Evolutionary conservation across 140 eudicot genomes (phyloP).

Genomic region (Artemisia princeps): DNA sequence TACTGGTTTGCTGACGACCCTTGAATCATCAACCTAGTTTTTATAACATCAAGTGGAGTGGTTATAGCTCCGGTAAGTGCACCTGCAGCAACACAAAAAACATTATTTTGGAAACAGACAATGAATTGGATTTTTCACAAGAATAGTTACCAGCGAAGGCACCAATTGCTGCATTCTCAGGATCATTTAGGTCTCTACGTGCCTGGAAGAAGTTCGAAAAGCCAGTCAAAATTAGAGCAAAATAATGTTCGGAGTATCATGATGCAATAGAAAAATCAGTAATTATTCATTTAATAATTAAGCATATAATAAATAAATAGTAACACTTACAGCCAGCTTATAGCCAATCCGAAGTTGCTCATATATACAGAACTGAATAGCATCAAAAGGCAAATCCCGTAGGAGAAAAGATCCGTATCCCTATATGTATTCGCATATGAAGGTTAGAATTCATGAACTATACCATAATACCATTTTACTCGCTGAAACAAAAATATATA

Average conservation of each 20-base stretch:
- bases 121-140: background rate
- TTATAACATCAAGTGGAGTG: constrained; percentile 93
- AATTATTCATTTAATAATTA: constrained; percentile 7
- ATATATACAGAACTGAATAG: constrained; percentile 91
- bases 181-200: constrained; percentile 80
- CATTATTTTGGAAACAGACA: background rate
- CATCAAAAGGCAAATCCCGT: constrained; percentile 97
- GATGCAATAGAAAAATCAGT: constrained; percentile 7
- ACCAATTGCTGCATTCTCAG: constrained; percentile 91
- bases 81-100: constrained; percentile 34
- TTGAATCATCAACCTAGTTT: constrained; percentile 89
- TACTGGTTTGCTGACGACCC: constrained; percentile 79
- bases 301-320: background rate
- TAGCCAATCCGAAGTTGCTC: constrained; percentile 95
- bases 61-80: constrained; percentile 95
- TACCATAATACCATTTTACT: background rate
- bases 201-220: constrained; percentile 45
- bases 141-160: constrained; percentile 81
- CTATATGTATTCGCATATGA: constrained; percentile 29
- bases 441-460: constrained; percentile 16
- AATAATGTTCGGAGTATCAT: constrained; percentile 8
- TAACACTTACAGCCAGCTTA: constrained; percentile 66
- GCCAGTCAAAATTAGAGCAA: constrained; percentile 15
- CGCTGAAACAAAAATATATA: too few species aligned
- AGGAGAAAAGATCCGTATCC: constrained; percentile 93